These are phyloP conservation scores for Xerocomus spinulosus DNA, from an alignment of 768 basidiomycete genomes.

Conservation along the genomic window DNA sequence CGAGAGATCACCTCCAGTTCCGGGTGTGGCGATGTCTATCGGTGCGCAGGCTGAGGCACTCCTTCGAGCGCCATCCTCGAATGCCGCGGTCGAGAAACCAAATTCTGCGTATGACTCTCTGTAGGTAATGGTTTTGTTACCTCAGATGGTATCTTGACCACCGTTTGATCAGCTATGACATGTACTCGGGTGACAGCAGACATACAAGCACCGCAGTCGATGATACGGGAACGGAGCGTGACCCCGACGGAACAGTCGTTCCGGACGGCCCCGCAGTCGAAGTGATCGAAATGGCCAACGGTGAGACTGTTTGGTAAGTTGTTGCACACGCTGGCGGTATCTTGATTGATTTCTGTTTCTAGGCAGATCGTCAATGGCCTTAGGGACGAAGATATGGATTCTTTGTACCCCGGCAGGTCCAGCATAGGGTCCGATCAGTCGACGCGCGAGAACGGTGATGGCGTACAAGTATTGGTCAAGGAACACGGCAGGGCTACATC, in stretches of 20 bases:
- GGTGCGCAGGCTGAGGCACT: conserved; percentile 35
- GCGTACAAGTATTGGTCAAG: conserved; percentile 70
- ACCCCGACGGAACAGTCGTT: conserved; percentile 24
- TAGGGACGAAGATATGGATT: conserved; percentile 71
- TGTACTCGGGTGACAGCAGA: conserved; percentile 64
- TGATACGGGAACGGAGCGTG: conserved; percentile 28
- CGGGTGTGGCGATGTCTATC: conserved; percentile 53
- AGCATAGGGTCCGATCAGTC: conserved; percentile 79
- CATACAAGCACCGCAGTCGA: conserved; percentile 32
- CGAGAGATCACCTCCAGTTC: conserved; percentile 66
- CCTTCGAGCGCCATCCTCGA: conserved; percentile 39
- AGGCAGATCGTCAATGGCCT: conserved; percentile 82
- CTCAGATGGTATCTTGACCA: conserved; percentile 13
- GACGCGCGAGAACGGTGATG: conserved; percentile 40
- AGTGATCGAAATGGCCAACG: conserved; percentile 80
- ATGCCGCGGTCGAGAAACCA: conserved; percentile 54
- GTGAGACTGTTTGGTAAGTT: conserved; percentile 78
- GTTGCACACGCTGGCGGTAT: neutral
- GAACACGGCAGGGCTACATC: conserved; percentile 67
- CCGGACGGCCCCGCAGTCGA: conserved; percentile 63
- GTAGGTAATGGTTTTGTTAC: conserved; percentile 42
- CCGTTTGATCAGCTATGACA: conserved; percentile 58
- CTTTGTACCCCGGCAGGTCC: conserved; percentile 57
- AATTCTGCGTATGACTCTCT: conserved; percentile 73
- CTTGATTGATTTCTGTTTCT: conserved; percentile 2